Evolutionary conservation across 208 protist genomes (phyloP).

Genomic region (Tetramitus jugosus): DNA sequence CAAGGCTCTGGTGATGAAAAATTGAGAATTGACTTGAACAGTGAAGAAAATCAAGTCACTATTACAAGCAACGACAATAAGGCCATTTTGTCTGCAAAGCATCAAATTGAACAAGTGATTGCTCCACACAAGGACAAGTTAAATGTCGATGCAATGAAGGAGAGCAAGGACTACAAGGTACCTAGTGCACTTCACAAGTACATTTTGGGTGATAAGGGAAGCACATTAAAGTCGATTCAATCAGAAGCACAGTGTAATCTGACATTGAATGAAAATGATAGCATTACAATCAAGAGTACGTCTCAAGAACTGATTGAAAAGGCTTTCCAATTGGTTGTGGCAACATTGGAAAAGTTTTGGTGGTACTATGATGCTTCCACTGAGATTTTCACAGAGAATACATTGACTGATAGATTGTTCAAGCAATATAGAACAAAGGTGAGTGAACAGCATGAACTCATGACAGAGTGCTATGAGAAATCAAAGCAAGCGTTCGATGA

Average conservation of each 20-base stretch:
- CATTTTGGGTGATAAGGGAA: too few species aligned
- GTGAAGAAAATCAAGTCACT: background rate
- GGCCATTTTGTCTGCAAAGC: background rate
- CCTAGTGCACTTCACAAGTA: too few species aligned
- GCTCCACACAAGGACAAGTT: background rate
- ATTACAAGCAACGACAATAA: too few species aligned
- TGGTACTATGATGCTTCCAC: background rate
- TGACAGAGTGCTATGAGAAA: background rate
- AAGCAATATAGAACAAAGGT: background rate
- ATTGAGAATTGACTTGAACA: background rate
- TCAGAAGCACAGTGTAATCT: too few species aligned
- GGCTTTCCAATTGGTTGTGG: too few species aligned
- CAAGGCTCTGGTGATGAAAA: background rate
- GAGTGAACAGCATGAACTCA: background rate
- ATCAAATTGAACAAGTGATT: background rate
- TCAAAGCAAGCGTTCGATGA: background rate
- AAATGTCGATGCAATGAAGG: too few species aligned
- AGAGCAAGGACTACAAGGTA: too few species aligned
- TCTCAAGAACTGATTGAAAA: too few species aligned
- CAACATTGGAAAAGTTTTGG: background rate
- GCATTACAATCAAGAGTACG: too few species aligned
- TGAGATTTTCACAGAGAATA: background rate
- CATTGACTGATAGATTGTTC: background rate
- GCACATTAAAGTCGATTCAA: too few species aligned
- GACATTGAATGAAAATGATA: too few species aligned